Percentiles rank a stretch among this genome's conserved stretches.
phyloP scores from a whole-genome alignment of 305 asterid species.

The Nicotiana rustica region DNA sequence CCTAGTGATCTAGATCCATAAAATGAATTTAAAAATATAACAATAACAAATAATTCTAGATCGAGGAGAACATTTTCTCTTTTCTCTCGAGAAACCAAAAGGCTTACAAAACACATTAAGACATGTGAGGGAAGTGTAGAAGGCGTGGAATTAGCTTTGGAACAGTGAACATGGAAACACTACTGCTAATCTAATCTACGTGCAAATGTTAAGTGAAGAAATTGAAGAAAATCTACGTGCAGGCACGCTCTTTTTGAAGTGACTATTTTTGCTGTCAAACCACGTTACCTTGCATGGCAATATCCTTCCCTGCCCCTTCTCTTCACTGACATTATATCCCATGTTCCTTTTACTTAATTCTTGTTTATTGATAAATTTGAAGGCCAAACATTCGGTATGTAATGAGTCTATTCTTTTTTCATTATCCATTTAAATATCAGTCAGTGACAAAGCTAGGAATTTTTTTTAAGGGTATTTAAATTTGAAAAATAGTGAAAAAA shows the following conservation, averaged over 20 bases:
- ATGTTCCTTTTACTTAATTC: too few species aligned
- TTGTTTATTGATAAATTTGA: too few species aligned
- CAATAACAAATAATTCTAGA: background rate
- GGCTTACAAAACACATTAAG: background rate
- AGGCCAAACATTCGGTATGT: too few species aligned
- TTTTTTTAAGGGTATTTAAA: too few species aligned
- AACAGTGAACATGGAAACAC: conserved; percentile 39
- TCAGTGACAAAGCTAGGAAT: too few species aligned
- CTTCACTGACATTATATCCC: too few species aligned
- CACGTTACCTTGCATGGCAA: conserved; percentile 41
- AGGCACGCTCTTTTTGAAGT: background rate
- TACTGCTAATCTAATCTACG: background rate
- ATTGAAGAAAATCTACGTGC: background rate
- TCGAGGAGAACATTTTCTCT: background rate
- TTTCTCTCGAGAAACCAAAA: background rate
- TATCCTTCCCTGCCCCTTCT: too few species aligned
- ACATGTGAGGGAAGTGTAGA: background rate
- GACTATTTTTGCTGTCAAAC: conserved; percentile 47
- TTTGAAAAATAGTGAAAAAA: too few species aligned
- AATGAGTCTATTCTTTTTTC: too few species aligned
- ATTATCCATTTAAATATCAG: too few species aligned
- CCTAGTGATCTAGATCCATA: background rate
- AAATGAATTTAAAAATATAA: too few species aligned
- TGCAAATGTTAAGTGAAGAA: background rate
- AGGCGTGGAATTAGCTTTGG: background rate